These are phyloP conservation scores for Tolypocladium cylindrosporum DNA, from an alignment of 2,329 filamentous ascomycete genomes.

Conservation along the genomic window DNA sequence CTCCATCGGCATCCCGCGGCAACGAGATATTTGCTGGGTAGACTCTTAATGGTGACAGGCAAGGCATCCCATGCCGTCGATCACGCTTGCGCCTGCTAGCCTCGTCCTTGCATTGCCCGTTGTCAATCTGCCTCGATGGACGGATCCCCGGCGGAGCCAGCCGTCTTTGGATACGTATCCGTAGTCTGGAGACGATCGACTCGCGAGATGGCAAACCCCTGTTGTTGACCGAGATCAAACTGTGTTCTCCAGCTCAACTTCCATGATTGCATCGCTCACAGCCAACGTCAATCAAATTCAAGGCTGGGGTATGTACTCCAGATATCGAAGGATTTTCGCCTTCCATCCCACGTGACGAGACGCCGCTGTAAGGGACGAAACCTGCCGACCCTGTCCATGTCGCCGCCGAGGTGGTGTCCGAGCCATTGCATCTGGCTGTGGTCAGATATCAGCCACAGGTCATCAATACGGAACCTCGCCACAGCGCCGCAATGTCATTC, in stretches of 20 bases:
- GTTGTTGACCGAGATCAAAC: background rate
- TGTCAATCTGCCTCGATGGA: background rate
- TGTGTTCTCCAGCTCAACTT: background rate
- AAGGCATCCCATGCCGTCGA: background rate
- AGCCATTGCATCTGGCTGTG: background rate
- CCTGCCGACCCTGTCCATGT: background rate
- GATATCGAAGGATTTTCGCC: background rate
- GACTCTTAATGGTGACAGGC: background rate
- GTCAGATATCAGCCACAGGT: background rate
- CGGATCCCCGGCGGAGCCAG: background rate
- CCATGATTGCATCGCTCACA: background rate
- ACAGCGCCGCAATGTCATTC: background rate
- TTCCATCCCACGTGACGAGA: background rate
- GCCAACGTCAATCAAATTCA: background rate
- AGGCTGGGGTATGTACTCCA: background rate
- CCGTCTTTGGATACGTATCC: background rate
- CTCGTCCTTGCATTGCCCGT: background rate
- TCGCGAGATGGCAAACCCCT: background rate
- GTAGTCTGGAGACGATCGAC: background rate
- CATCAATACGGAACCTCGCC: background rate
- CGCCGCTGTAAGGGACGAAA: background rate
- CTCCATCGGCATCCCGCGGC: background rate
- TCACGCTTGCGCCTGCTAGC: background rate
- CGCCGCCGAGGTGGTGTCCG: background rate
- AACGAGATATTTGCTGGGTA: background rate